Conservation (phyloP, 1,139 yeast species). For the Nakaseomyces bracarensis region DNA sequence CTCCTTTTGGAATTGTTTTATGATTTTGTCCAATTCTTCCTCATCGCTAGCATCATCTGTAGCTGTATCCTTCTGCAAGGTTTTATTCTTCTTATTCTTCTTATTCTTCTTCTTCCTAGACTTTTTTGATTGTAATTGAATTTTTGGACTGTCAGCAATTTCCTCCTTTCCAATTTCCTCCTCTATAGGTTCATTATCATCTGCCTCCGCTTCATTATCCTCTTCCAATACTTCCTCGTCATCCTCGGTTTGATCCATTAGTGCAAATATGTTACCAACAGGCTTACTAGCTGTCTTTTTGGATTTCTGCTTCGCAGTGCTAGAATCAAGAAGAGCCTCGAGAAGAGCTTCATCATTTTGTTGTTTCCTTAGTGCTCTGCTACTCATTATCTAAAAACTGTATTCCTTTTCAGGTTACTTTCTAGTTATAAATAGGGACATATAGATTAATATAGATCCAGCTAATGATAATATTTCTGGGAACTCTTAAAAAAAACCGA, state of each 20-base stretch:
- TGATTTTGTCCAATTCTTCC: conserved; percentile 28
- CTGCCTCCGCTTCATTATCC: conserved; percentile 9
- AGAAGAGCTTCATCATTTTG: conserved; percentile 36
- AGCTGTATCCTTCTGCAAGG: conserved; percentile 14
- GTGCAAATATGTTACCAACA: conserved; percentile 43
- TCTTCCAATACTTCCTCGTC: conserved; percentile 31
- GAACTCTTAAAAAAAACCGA: too few relatives aligned
- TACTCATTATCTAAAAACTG: conserved; percentile 61
- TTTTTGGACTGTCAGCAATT: conserved; percentile 9
- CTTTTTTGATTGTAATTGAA: conserved; percentile 10
- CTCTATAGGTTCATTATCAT: conserved; percentile 10
- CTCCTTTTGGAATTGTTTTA: conserved; percentile 25
- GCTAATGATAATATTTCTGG: too few relatives aligned
- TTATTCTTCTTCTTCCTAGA: conserved; percentile 18
- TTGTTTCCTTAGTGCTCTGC: conserved; percentile 53
- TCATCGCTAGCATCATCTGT: conserved; percentile 22
- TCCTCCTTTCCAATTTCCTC: conserved; percentile 11
- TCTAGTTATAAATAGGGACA: too few relatives aligned
- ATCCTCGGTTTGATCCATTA: conserved; percentile 38
- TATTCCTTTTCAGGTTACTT: too few relatives aligned
- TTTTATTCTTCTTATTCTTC: conserved; percentile 16
- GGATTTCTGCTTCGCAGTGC: conserved; percentile 10
- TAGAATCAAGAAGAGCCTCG: conserved; percentile 20
- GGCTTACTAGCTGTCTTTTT: conserved; percentile 10
- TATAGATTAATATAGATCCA: too few relatives aligned